Conservation (phyloP, 129 eudicot genomes). For the Artemisia tridentata region DNA sequence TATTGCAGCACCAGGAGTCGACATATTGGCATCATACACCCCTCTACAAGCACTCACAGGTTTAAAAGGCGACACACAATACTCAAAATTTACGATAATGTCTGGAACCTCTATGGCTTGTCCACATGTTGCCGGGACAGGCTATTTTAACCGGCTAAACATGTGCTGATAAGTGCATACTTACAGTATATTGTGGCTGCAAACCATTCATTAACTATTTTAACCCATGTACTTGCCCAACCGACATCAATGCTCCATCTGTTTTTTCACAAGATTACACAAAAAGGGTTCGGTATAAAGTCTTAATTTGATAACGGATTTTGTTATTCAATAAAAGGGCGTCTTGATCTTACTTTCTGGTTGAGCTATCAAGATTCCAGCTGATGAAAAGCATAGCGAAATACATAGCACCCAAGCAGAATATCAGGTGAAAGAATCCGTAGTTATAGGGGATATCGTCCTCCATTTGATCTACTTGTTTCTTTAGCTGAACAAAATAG, state of each 20-base stretch:
- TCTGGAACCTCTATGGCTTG: too few relatives aligned
- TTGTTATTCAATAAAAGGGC: background rate
- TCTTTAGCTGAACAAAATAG: conserved; percentile 52
- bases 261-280: conserved; percentile 11
- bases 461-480: conserved; percentile 55
- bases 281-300: background rate
- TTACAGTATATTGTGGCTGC: conserved; percentile 92
- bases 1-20: too few relatives aligned
- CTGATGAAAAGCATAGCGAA: conserved; percentile 93
- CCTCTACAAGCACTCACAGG: too few relatives aligned
- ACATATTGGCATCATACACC: too few relatives aligned
- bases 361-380: conserved; percentile 80
- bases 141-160: background rate
- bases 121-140: too few relatives aligned
- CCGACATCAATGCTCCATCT: conserved; percentile 99
- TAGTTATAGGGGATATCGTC: conserved; percentile 83
- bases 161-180: conserved; percentile 16
- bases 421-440: conserved; percentile 86
- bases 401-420: conserved; percentile 93
- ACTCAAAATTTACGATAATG: too few relatives aligned
- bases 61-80: too few relatives aligned
- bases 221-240: conserved; percentile 99
- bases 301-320: background rate
- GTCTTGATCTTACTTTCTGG: conserved; percentile 59
- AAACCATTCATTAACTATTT: conserved; percentile 92